Conservation (phyloP, 1,284 basidiomycete genomes). For the Inonotus obliquus region DNA sequence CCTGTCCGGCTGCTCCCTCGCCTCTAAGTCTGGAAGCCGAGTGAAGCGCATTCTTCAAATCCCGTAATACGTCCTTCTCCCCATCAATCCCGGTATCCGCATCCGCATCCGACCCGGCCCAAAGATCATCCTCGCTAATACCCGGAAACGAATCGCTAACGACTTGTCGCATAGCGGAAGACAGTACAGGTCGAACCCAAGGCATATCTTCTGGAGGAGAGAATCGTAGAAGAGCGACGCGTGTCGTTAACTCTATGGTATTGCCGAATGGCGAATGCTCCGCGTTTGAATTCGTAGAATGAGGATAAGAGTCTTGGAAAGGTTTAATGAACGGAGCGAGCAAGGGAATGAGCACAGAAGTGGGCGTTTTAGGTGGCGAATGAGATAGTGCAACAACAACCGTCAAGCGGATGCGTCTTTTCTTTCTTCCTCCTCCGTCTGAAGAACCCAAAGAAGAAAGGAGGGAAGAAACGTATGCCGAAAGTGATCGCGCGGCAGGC, state of each 20-base stretch:
- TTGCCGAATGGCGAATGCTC: not conserved
- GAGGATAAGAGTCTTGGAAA: not conserved
- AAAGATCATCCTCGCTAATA: constrained; percentile 27
- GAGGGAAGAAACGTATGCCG: constrained; percentile 62
- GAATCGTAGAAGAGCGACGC: constrained; percentile 56
- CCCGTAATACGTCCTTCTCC: not conserved
- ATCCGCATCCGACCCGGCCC: not conserved
- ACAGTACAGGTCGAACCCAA: constrained; percentile 71
- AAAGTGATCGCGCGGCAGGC: constrained; percentile 72
- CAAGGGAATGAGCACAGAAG: constrained; percentile 64
- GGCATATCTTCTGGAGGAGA: constrained; percentile 85
- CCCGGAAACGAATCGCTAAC: constrained; percentile 38
- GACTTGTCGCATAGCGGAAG: constrained; percentile 41
- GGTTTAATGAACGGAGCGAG: constrained; percentile 31
- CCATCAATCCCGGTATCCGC: not conserved
- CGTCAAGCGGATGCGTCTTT: constrained; percentile 40
- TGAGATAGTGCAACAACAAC: constrained; percentile 77
- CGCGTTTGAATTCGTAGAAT: not conserved
- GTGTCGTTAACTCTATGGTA: constrained; percentile 18
- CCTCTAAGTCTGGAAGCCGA: constrained; percentile 1
- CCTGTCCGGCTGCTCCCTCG: not conserved
- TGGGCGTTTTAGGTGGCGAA: constrained; percentile 76
- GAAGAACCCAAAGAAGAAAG: constrained; percentile 22
- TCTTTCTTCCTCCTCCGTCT: constrained; percentile 18
- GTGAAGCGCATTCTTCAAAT: constrained; percentile 4